Conservation (phyloP, 2,329 filamentous ascomycete genomes). For the Emericellopsis cladophorae region DNA sequence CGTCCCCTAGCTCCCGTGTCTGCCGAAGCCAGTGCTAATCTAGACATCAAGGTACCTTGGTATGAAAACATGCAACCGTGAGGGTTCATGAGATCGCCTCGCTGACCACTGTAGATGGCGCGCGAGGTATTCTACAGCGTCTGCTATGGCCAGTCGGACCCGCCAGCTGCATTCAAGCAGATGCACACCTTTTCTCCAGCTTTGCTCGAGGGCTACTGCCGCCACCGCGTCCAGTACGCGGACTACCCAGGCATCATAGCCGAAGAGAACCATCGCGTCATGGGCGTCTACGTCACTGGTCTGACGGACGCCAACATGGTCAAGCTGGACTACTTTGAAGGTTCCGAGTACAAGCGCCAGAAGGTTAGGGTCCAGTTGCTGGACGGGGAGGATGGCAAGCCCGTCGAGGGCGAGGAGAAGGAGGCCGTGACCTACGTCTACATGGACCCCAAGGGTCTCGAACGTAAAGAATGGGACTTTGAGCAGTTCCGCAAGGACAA, state of each 20-base stretch:
- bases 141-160: constrained; percentile 48
- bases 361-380: constrained; percentile 40
- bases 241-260: constrained; percentile 75
- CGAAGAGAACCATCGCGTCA: constrained; percentile 43
- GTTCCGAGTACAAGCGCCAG: constrained; percentile 54
- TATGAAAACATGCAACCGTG: constrained; percentile 6
- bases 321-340: constrained; percentile 75
- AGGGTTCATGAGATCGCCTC: not conserved
- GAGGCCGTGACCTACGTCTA: constrained; percentile 56
- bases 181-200: constrained; percentile 59
- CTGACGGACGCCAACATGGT: constrained; percentile 65
- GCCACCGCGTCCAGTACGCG: constrained; percentile 51
- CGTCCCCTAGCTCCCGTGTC: not conserved
- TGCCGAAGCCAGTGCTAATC: not conserved
- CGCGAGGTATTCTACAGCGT: constrained; percentile 76
- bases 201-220: constrained; percentile 59
- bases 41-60: constrained; percentile 18
- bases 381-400: constrained; percentile 21
- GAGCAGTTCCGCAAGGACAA: constrained; percentile 70
- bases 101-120: constrained; percentile 49
- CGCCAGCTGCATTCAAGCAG: constrained; percentile 33
- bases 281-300: constrained; percentile 66
- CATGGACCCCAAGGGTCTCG: constrained; percentile 36
- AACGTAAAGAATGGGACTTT: constrained; percentile 78
- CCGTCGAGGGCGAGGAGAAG: constrained; percentile 30